A percentile compares a stretch with the other conserved stretches of the same genome.
Evolutionary conservation across 768 basidiomycete species (phyloP).

Genomic region (Lactarius sanguifluus): DNA sequence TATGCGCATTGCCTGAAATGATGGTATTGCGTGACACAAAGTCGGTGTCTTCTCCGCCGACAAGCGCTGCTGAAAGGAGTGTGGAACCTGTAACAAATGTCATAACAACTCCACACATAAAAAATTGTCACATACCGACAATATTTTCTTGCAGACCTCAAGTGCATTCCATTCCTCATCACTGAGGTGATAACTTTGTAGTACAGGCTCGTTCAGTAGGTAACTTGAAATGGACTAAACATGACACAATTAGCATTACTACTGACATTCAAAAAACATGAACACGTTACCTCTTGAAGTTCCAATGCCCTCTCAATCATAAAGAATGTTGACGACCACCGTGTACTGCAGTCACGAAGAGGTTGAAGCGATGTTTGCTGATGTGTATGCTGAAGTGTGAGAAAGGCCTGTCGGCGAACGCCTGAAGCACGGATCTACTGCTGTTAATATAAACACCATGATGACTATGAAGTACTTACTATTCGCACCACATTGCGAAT

Average conservation of each 20-base stretch:
- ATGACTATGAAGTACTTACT: too few relatives aligned
- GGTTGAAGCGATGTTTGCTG: slow-evolving; percentile 7
- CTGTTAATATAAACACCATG: not conserved
- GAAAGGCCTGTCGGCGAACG: not conserved
- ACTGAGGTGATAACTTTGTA: too few relatives aligned
- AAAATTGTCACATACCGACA: too few relatives aligned
- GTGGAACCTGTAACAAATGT: slow-evolving; percentile 1
- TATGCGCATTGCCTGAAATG: slow-evolving; percentile 4
- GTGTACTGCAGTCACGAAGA: slow-evolving; percentile 30
- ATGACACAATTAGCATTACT: not conserved
- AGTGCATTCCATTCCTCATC: too few relatives aligned
- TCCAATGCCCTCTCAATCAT: slow-evolving; percentile 29
- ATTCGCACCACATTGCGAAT: not conserved
- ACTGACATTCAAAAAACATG: not conserved
- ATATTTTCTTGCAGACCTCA: too few relatives aligned
- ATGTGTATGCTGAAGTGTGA: not conserved
- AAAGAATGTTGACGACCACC: slow-evolving; percentile 33
- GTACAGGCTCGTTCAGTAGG: too few relatives aligned
- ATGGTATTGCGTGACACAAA: slow-evolving; percentile 1
- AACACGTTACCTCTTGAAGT: slow-evolving; percentile 26
- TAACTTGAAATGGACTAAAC: too few relatives aligned
- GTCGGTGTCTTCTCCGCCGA: slow-evolving; percentile 10
- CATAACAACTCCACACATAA: too few relatives aligned
- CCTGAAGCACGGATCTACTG: not conserved
- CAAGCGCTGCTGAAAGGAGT: slow-evolving; percentile 14